Evolutionary conservation across 805 yeast genomes (phyloP), one percentile per base, ranked within the genome.

Genomic region (Saturnispora galanensis): DNA sequence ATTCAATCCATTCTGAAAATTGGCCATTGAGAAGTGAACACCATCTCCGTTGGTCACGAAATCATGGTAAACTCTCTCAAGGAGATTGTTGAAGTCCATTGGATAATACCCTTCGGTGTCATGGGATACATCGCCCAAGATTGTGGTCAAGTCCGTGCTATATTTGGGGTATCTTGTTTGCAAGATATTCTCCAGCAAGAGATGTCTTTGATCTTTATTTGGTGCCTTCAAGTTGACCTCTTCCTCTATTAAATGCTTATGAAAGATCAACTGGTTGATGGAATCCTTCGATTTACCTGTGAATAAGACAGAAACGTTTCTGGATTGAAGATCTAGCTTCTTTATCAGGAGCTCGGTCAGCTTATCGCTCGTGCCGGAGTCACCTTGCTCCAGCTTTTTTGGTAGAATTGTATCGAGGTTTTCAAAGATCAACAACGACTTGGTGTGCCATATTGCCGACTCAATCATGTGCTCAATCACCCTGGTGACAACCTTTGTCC

Each of bases 51-150:
- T 41, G 3, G 63, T 51, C n/a, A 62, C 40, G 17, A 56, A 49
- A 41, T 79, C 80, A 53, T 77, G 82, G 49, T 73, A 74, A 3
- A 81, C 74, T 52, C 95, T 71, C 50, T 85, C 95, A 30, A 76
- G 71, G 10, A 90, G 64, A 5, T 76, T 74, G 62, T 79, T 76
- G 47, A 90, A 58, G 59, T 90, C 98, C 21, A 79, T 77, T 0
- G 97, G 95, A 28, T 85, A 74, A 58, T 81, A 90, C 0, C 97
- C 97, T 54, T 90, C 97, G 0, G 95, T 84, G 43, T 81, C 90
- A 32, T 75, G 61, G 0, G 81, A 71, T 29, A 81, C 62, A 50
- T 79, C 81, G 21, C 71, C 63, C 10, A 73, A 46, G 37, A 73
- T 68, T 46, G 77, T 28, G 4, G 3, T 65, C 3, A 58, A 63